Base-by-base conservation (phyloP, 1,284 basidiomycete genomes). In the Cutaneotrichosporon sp. region DNA sequence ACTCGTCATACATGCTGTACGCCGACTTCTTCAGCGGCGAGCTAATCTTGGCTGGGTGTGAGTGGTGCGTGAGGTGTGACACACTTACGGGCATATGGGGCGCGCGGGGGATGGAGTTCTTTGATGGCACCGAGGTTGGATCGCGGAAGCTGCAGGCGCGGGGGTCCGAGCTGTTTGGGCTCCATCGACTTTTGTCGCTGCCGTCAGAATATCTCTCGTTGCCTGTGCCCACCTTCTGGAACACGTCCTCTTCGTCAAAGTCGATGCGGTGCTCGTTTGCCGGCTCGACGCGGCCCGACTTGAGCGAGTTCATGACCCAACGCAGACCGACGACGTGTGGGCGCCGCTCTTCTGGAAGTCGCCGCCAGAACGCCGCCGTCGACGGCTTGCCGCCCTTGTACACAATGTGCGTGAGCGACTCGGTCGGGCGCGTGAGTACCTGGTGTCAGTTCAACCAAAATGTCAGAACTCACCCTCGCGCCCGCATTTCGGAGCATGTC, bases 281-380 rank as follows among this genome's bases (percentile, higher is more conserved):
- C 8, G 84, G 84, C 2, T 87, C 80, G 40, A 76, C 80, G 38
- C 75, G 72, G 20, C 83, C 79, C 53, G 83, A 80, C 66, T 93
- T 89, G 12, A 83, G 86, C 61, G 87, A 90, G 63, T 86, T 83
- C 1, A 90, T 88, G 3, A 94, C 87, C 91, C 91, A 96, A n/a
- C 82, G 84, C 60, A 93, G 88, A 12, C 89, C 88, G 13, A 96
- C 87, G 12, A 93, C 83, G 38, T 65, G 56, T n/a, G 79, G 70
- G 0, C 54, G 51, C 26, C 87, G 83, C 34, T 82, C 76, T 20
- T 59, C 51, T 8, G 63, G 59, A 42, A 72, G 67, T 76, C 64
- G 62, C 83, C 87, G 83, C 67, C 86, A 90, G 56, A 84, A 84
- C 22, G 80, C 81, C 18, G 90, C 66, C 1, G 91, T 96, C 46